A percentile compares a stretch with the other conserved stretches of the same genome.
Evolutionary conservation across 768 basidiomycete species (phyloP).

Genomic region (Hypsizygus marmoreus): DNA sequence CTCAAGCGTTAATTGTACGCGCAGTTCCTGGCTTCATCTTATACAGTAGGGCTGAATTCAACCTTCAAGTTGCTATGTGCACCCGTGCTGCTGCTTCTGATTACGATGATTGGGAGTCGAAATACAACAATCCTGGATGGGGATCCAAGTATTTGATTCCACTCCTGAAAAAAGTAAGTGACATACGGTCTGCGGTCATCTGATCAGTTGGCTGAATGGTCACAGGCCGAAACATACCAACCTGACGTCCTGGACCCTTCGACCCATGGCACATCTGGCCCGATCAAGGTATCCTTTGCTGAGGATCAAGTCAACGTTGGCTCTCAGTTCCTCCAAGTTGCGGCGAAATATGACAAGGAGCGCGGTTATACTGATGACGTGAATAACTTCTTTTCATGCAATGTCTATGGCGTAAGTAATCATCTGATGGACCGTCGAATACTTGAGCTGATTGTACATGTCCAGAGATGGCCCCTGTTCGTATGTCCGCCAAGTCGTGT

Average conservation of each 20-base stretch:
- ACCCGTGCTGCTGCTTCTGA: conserved; percentile 62
- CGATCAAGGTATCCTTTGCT: conserved; percentile 49
- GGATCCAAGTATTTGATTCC: conserved; percentile 58
- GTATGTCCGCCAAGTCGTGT: conserved; percentile 4
- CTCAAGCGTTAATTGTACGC: conserved; percentile 60
- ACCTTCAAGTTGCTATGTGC: conserved; percentile 56
- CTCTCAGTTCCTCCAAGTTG: conserved; percentile 50
- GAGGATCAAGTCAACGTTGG: conserved; percentile 40
- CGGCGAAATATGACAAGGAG: conserved; percentile 45
- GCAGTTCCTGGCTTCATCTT: neutral
- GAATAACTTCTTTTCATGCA: conserved; percentile 45
- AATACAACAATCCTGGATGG: conserved; percentile 61
- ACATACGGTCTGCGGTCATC: neutral
- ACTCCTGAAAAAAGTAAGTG: conserved; percentile 53
- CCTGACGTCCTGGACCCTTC: conserved; percentile 20
- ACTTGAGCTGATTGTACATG: neutral
- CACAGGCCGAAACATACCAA: conserved; percentile 44
- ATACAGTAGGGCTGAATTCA: neutral
- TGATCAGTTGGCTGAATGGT: neutral
- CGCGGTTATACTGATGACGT: conserved; percentile 46
- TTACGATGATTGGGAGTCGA: conserved; percentile 62
- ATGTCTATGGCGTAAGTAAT: conserved; percentile 51
- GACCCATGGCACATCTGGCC: conserved; percentile 52
- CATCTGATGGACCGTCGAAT: neutral
- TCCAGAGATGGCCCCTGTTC: conserved; percentile 58